Evolutionary conservation across 1,284 basidiomycete genomes (phyloP).

Genomic region (Sanguinoderma infundibulare): DNA sequence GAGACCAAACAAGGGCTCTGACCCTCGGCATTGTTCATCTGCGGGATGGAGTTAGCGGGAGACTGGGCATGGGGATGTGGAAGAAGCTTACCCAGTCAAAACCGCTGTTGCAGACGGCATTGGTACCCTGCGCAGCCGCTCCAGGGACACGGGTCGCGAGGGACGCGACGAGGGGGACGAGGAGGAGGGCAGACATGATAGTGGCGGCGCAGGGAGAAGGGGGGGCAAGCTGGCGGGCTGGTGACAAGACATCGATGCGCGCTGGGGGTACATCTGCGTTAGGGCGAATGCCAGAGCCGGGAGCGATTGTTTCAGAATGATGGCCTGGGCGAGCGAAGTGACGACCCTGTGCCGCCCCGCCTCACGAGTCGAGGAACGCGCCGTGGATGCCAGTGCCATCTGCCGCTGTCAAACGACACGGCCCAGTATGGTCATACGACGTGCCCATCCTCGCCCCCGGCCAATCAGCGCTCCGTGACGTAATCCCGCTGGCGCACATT

Average conservation of each 20-base stretch:
- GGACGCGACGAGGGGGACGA: background rate
- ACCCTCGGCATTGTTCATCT: slow-evolving; percentile 21
- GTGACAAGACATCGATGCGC: slow-evolving; percentile 5
- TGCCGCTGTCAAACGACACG: background rate
- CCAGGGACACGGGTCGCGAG: background rate
- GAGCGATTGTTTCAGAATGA: background rate
- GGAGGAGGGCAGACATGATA: slow-evolving; percentile 10
- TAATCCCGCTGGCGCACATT: background rate
- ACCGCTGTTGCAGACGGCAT: slow-evolving; percentile 8
- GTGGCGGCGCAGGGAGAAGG: background rate
- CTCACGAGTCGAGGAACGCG: background rate
- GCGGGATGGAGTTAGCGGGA: background rate
- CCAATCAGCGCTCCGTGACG: background rate
- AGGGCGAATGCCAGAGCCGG: background rate
- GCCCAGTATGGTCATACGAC: background rate
- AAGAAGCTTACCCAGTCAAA: slow-evolving; percentile 14
- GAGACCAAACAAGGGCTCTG: slow-evolving; percentile 24
- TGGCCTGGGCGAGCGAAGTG: background rate
- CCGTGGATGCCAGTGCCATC: background rate
- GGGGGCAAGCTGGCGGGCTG: too few relatives aligned
- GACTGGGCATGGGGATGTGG: background rate
- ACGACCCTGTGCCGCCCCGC: background rate
- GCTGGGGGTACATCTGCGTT: background rate
- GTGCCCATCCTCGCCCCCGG: background rate
- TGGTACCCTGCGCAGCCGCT: slow-evolving; percentile 15